A percentile compares a stretch with the other conserved stretches of the same genome.
Evolutionary conservation across 1,284 basidiomycete species (phyloP).

Genomic region (Apiotrichum mycotoxinovorans): DNA sequence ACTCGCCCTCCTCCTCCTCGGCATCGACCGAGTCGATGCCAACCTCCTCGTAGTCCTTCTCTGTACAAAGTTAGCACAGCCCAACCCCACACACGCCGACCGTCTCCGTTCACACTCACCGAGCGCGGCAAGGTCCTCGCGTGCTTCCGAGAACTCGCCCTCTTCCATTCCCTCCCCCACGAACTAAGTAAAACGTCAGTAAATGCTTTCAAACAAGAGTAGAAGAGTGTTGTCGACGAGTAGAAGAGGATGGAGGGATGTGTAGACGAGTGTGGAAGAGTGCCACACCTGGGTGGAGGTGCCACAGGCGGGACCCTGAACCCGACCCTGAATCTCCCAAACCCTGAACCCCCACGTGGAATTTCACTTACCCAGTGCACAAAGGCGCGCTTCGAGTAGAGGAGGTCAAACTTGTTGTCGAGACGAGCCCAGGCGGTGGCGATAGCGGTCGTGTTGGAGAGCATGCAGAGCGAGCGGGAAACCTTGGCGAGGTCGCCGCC

Average conservation of each 20-base stretch:
- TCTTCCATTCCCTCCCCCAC: slow-evolving; percentile 99
- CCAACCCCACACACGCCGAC: too few relatives aligned
- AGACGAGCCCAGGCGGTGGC: slow-evolving; percentile 91
- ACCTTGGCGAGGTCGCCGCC: slow-evolving; percentile 94
- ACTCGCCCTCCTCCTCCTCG: slow-evolving; percentile 71
- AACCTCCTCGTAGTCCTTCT: slow-evolving; percentile 96
- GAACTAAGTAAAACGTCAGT: too few relatives aligned
- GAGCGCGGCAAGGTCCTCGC: slow-evolving; percentile 93
- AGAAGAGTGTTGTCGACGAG: too few relatives aligned
- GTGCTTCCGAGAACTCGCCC: slow-evolving; percentile 91
- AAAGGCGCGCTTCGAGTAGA: slow-evolving; percentile 89
- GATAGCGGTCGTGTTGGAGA: slow-evolving; percentile 67
- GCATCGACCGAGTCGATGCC: slow-evolving; percentile 82
- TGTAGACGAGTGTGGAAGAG: slow-evolving; percentile 5
- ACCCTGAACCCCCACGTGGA: too few relatives aligned
- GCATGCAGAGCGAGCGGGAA: slow-evolving; percentile 92
- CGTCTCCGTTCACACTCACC: too few relatives aligned
- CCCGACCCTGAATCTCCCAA: too few relatives aligned
- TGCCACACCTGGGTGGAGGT: too few relatives aligned
- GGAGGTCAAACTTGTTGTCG: slow-evolving; percentile 98
- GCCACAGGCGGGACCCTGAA: too few relatives aligned
- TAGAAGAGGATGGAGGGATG: too few relatives aligned
- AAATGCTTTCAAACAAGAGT: too few relatives aligned
- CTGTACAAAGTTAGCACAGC: slow-evolving; percentile 35
- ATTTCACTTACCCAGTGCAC: slow-evolving; percentile 65